phyloP scores from a whole-genome alignment of 495 filamentous ascomycete species.

The Hypomontagnella submonticulosa region DNA sequence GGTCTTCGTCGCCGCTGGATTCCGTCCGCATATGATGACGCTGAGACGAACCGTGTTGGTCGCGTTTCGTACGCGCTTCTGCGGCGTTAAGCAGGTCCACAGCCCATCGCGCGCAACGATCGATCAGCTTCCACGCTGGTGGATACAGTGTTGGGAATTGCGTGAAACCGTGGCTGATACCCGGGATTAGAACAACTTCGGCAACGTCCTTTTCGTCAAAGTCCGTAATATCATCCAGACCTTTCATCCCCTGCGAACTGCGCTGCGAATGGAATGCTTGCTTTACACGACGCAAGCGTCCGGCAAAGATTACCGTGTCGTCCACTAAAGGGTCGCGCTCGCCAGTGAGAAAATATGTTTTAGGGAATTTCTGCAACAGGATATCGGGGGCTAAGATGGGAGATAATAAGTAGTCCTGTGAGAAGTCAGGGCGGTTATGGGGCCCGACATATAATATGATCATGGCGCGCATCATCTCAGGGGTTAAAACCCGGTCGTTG shows the following conservation, averaged over 20 bases:
- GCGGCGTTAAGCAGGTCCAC: conserved; percentile 70
- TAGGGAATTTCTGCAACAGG: conserved; percentile 84
- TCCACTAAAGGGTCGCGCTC: conserved; percentile 96
- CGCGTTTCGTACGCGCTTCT: conserved; percentile 51
- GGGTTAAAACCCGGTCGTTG: conserved; percentile 91
- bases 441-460: conserved; percentile 98
- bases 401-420: conserved; percentile 87
- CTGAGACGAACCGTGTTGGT: conserved; percentile 34
- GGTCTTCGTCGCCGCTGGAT: conserved; percentile 82
- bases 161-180: conserved; percentile 90
- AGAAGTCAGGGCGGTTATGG: conserved; percentile 90
- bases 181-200: conserved; percentile 85
- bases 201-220: conserved; percentile 83
- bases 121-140: conserved; percentile 84
- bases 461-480: conserved; percentile 99
- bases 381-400: conserved; percentile 89
- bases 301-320: conserved; percentile 95
- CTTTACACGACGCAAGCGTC: conserved; percentile 84
- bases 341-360: conserved; percentile 91
- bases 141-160: conserved; percentile 90
- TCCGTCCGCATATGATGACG: conserved; percentile 62
- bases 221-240: conserved; percentile 49
- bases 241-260: conserved; percentile 30
- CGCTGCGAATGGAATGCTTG: conserved; percentile 62
- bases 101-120: conserved; percentile 80